Evolutionary conservation across 371 early-diverging fungal genomes (phyloP).

Genomic region (Capniomyces stellatus): DNA sequence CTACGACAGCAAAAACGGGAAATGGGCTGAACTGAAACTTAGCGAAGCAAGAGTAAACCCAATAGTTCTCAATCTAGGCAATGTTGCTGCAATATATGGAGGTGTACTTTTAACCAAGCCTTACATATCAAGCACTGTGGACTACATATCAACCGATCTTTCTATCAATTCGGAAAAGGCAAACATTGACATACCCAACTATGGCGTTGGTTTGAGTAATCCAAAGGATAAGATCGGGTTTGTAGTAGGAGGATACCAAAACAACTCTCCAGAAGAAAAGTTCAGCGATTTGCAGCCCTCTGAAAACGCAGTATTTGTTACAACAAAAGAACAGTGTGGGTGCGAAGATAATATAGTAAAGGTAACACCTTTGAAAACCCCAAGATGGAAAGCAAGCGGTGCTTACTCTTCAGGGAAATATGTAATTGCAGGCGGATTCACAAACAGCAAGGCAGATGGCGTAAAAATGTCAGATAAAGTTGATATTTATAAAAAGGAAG

Average conservation of each 20-base stretch:
- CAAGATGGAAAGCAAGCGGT: conserved; percentile 19
- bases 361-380: conserved; percentile 10
- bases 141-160: conserved; percentile 12
- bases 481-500: conserved; percentile 10
- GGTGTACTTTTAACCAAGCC: conserved; percentile 17
- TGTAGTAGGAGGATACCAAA: conserved; percentile 18
- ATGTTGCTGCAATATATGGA: conserved; percentile 12
- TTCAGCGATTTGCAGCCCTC: conserved; percentile 22
- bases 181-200: conserved; percentile 8
- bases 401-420: conserved; percentile 18
- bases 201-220: conserved; percentile 14
- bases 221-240: conserved; percentile 7
- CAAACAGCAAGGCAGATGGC: conserved; percentile 6
- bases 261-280: conserved; percentile 19
- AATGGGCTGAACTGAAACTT: conserved; percentile 11
- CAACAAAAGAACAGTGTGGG: background rate
- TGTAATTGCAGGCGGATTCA: conserved; percentile 21
- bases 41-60: conserved; percentile 12
- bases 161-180: conserved; percentile 1
- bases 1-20: conserved; percentile 9
- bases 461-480: conserved; percentile 11
- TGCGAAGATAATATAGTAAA: background rate
- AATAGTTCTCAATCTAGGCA: conserved; percentile 14
- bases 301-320: conserved; percentile 17
- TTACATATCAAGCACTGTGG: conserved; percentile 18